Evolutionary conservation across 768 basidiomycete species (phyloP), one percentile per base, ranked within the genome.

Genomic region (Amyloporia xantha): DNA sequence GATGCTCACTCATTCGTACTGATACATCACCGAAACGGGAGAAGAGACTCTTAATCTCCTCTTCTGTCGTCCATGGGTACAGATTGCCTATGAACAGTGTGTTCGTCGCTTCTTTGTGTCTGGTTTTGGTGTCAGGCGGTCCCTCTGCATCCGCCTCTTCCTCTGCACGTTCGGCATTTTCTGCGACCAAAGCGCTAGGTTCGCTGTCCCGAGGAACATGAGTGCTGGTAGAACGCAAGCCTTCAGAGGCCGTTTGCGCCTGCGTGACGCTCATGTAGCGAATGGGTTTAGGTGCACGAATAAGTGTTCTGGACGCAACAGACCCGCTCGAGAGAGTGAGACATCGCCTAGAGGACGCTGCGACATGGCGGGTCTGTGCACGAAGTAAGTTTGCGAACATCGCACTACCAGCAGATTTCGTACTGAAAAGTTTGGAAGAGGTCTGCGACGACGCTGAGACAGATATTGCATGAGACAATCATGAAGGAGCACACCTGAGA

Each of bases 331-430:
- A 39, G 38, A 13, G 38, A 6, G 7, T 19, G 38, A 20, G 19
- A 24, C 41, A 39, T 39, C 17, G 38, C 23, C 19, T 23, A 11
- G 24, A 21, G 10, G 41, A 42, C 9, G 23, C 13, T 5, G 41
- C 41, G 19, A 42, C 10, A 23, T 11, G 19, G 19, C 7, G 10
- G 19, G 41, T 42, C 41, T 42, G 41, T 11, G 24, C 41, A 42
- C 41, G 41, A 17, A 42, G 24, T 42, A 23, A 42, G 23, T 42
- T 42, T 26, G 41, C 41, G 25, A 42, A 23, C 41, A 42, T 42
- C 38, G 30, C 15, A 33, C 30, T 33, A 33, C 30, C 9, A 15
- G 30, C 30, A 7, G 30, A 15, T 33, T 33, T 33, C 30, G 7
- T n/a, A n/a, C n/a, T n/a, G n/a, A n/a, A n/a, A n/a, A n/a, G n/a